Evolutionary conservation across 768 basidiomycete genomes (phyloP).

Genomic region (Fistulinella prunicolor): DNA sequence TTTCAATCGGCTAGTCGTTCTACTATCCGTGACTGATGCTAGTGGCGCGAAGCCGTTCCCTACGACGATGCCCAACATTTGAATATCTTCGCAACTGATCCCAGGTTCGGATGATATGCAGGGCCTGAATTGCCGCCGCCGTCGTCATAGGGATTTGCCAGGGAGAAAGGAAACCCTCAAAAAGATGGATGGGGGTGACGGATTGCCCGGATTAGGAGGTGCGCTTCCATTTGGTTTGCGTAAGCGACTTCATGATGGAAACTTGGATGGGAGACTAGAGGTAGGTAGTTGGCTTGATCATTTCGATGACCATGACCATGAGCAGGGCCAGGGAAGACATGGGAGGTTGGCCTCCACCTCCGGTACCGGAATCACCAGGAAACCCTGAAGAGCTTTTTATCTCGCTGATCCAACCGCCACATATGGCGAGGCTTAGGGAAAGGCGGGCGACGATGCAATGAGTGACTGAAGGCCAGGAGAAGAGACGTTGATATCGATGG

Average conservation of each 20-base stretch:
- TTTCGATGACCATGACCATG: neutral
- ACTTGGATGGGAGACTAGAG: slow-evolving; percentile 13
- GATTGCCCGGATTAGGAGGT: slow-evolving; percentile 3
- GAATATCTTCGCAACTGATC: slow-evolving; percentile 18
- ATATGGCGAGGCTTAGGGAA: slow-evolving; percentile 28
- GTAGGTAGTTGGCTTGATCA: slow-evolving; percentile 7
- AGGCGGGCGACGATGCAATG: slow-evolving; percentile 23
- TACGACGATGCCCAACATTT: slow-evolving; percentile 19
- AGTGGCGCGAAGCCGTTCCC: slow-evolving; percentile 8
- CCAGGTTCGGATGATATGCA: slow-evolving; percentile 6
- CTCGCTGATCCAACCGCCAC: slow-evolving; percentile 33
- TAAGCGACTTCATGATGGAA: slow-evolving; percentile 1
- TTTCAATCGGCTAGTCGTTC: neutral
- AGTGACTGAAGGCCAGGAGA: slow-evolving; percentile 18
- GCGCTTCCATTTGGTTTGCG: neutral
- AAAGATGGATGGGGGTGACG: no score
- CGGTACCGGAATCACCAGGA: neutral
- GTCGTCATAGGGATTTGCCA: slow-evolving; percentile 3
- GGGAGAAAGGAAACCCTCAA: slow-evolving; percentile 8
- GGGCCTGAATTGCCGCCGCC: neutral
- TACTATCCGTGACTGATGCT: neutral
- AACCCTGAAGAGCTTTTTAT: slow-evolving; percentile 25
- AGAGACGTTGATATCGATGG: slow-evolving; percentile 47
- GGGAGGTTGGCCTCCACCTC: slow-evolving; percentile 3
- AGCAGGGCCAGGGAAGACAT: neutral